Conservation (phyloP, 2,329 filamentous ascomycete species). For the Esteya vermicola region DNA sequence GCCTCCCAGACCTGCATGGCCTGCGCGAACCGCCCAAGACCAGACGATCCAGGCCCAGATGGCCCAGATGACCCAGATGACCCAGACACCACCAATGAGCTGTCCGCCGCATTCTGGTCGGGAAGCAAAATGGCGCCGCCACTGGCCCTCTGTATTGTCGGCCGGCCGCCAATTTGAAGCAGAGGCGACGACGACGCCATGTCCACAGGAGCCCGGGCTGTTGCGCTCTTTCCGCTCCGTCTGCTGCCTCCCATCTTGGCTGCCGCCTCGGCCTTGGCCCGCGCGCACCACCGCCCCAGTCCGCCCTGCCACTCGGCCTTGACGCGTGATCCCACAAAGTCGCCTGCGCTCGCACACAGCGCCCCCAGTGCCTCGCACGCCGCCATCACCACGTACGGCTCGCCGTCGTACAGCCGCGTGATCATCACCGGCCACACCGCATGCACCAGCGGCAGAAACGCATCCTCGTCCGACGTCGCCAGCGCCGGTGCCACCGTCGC, state of each 20-base stretch:
- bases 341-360: constrained; percentile 59
- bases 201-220: neutral
- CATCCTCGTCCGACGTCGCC: constrained; percentile 60
- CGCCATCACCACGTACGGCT: constrained; percentile 54
- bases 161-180: neutral
- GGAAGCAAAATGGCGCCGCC: neutral
- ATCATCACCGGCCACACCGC: constrained; percentile 77
- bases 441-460: constrained; percentile 80
- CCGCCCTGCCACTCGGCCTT: constrained; percentile 53
- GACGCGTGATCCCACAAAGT: constrained; percentile 67
- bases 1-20: constrained; percentile 51
- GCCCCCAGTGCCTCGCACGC: constrained; percentile 54
- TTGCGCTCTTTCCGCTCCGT: neutral
- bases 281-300: constrained; percentile 33
- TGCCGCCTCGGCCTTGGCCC: constrained; percentile 25
- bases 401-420: constrained; percentile 49
- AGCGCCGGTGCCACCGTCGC: constrained; percentile 58
- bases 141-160: neutral
- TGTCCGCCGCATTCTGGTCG: too few species aligned
- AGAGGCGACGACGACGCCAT: neutral
- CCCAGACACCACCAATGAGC: too few species aligned
- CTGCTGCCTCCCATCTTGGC: constrained; percentile 8
- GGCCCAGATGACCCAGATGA: neutral
- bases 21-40: constrained; percentile 45
- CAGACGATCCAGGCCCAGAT: constrained; percentile 8